Evolutionary conservation across 2,329 filamentous ascomycete species (phyloP).

Genomic region (Penicillium sp.): DNA sequence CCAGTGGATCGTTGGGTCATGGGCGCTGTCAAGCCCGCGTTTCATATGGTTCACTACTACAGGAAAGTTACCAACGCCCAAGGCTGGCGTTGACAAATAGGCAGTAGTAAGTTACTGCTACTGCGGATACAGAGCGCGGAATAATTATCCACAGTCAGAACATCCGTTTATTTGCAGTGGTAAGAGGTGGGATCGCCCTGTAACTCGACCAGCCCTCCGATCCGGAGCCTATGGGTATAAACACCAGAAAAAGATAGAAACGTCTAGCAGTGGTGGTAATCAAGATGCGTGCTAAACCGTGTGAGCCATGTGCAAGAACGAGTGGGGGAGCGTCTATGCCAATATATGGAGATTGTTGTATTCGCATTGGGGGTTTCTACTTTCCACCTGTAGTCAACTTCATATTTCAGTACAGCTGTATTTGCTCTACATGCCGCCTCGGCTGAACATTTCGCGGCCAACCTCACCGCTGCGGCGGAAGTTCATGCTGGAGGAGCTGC

Average conservation of each 20-base stretch:
- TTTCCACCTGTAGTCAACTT: neutral
- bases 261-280: neutral
- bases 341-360: neutral
- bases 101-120: neutral
- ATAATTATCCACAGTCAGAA: neutral
- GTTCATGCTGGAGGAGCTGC: constrained; percentile 67
- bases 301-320: neutral
- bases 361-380: neutral
- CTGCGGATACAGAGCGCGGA: neutral
- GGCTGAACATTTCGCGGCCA: constrained; percentile 40
- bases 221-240: neutral
- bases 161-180: neutral
- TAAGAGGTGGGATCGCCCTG: neutral
- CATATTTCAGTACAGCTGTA: neutral
- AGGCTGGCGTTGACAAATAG: neutral
- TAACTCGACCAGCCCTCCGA: neutral
- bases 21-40: no score
- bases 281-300: neutral
- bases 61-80: neutral
- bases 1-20: no score
- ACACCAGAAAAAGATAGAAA: neutral
- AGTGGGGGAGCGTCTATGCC: neutral
- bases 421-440: constrained; percentile 19
- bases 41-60: neutral
- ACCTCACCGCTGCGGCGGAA: constrained; percentile 52